Base-by-base conservation (phyloP, 1,284 basidiomycete species). In the Ganoderma lingzhi region DNA sequence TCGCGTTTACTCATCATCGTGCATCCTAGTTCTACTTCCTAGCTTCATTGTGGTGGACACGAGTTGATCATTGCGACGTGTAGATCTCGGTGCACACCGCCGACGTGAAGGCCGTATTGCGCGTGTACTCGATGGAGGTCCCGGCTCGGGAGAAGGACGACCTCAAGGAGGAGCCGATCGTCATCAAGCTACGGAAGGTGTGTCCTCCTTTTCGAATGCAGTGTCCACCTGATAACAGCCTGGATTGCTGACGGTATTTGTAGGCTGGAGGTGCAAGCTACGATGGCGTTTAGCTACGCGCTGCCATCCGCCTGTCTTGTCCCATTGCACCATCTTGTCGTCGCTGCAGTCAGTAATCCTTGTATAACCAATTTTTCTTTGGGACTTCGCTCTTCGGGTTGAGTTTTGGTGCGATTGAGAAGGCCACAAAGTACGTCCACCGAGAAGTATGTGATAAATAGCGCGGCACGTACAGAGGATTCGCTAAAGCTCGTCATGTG, bases 41-140 rank as follows among this genome's bases (percentile, higher is more conserved):
- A 23, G 6, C 2, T 6, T 14, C 53, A 42, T 39, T 41, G 28
- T n/a, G 30, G 32, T 42, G 58, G 0, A n/a, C 62, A 39, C 12
- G 55, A 48, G 45, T 17, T 42, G 58, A 45, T 28, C 59, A n/a
- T n/a, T n/a, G 6, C 58, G 39, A 30, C 55, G 19, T 45, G 44
- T 74, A 96, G 94, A 92, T 96, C 76, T 96, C 95, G 67, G 95
- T 97, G 5, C 95, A 97, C 78, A 78, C 90, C 53, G 93, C 93
- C 72, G 91, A 95, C 81, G 94, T 97, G 79, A 96, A 97, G 84
- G 80, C 83, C 67, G 90, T 93, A 67, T 82, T 97, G 76, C 87
- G 89, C 67, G 88, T 90, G 66, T 96, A 88, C 83, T 95, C 94
- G 66, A 91, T 97, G 75, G 95, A 97, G 78, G 91, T 97, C 69